Percentiles rank a stretch among this genome's conserved stretches.
These are phyloP conservation scores for Candida arabinofermentans DNA, from an alignment of 805 yeast species.

Conservation along the genomic window DNA sequence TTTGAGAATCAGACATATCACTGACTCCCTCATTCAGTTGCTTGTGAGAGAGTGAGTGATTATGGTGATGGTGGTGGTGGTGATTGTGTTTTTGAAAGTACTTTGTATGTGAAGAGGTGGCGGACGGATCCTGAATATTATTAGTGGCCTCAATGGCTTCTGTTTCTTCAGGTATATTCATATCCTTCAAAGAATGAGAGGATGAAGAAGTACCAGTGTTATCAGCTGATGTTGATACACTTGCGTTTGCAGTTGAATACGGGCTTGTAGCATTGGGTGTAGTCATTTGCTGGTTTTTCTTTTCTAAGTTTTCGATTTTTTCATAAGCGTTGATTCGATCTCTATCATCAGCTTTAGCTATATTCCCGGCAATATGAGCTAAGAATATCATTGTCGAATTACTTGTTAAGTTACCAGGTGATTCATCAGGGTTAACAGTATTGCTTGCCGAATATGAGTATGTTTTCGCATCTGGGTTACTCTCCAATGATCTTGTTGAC, in stretches of 20 bases:
- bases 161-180: too few relatives aligned
- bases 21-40: background rate
- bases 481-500: background rate
- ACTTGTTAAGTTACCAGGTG: constrained; percentile 10
- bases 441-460: constrained; percentile 4
- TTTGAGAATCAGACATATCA: background rate
- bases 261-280: constrained; percentile 1
- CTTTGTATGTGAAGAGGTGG: too few relatives aligned
- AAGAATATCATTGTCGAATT: constrained; percentile 60
- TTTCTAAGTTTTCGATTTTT: constrained; percentile 45
- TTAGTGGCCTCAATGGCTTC: too few relatives aligned
- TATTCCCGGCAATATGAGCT: constrained; percentile 77
- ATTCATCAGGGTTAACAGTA: constrained; percentile 7
- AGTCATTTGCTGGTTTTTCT: constrained; percentile 4
- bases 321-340: constrained; percentile 54
- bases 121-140: too few relatives aligned
- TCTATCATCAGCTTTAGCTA: constrained; percentile 63
- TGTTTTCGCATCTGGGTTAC: constrained; percentile 3
- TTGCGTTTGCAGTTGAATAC: too few relatives aligned
- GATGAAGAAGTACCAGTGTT: background rate
- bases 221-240: too few relatives aligned
- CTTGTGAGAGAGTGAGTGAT: background rate
- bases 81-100: too few relatives aligned
- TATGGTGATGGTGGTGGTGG: background rate
- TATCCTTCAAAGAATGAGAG: background rate